Evolutionary conservation across 2,329 filamentous ascomycete species (phyloP).

Genomic region (Graphilbum fragrans): DNA sequence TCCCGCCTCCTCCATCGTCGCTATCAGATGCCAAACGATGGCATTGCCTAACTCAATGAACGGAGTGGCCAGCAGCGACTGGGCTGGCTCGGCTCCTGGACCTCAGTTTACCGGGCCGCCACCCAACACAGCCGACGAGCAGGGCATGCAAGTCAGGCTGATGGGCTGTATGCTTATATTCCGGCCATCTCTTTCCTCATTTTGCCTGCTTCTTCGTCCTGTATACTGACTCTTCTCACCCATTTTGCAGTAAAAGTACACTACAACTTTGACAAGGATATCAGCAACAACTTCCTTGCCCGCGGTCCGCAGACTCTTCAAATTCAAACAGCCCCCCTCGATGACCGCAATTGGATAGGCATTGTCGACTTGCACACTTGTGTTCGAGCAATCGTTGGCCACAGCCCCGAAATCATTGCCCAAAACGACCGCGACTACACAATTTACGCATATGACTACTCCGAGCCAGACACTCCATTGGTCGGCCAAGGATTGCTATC

Average conservation of each 20-base stretch:
- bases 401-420: constrained; percentile 75
- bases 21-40: constrained; percentile 9
- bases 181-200: neutral
- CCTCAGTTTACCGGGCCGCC: constrained; percentile 1
- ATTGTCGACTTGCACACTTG: constrained; percentile 80
- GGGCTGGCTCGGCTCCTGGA: neutral
- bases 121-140: constrained; percentile 14
- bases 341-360: constrained; percentile 72
- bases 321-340: constrained; percentile 68
- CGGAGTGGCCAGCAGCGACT: constrained; percentile 1
- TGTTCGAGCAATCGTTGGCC: constrained; percentile 63
- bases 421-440: constrained; percentile 73
- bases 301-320: constrained; percentile 69
- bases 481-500: constrained; percentile 95
- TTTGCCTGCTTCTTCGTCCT: neutral
- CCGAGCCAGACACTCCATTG: constrained; percentile 82
- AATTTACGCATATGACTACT: constrained; percentile 95
- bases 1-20: no score
- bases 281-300: constrained; percentile 80
- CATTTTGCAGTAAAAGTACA: constrained; percentile 70
- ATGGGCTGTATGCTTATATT: constrained; percentile 22
- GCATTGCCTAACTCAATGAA: constrained; percentile 11
- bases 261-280: constrained; percentile 87
- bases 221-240: constrained; percentile 3
- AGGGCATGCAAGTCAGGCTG: constrained; percentile 17